phyloP scores from a whole-genome alignment of 768 basidiomycete genomes.

The Termitomyces sp. region DNA sequence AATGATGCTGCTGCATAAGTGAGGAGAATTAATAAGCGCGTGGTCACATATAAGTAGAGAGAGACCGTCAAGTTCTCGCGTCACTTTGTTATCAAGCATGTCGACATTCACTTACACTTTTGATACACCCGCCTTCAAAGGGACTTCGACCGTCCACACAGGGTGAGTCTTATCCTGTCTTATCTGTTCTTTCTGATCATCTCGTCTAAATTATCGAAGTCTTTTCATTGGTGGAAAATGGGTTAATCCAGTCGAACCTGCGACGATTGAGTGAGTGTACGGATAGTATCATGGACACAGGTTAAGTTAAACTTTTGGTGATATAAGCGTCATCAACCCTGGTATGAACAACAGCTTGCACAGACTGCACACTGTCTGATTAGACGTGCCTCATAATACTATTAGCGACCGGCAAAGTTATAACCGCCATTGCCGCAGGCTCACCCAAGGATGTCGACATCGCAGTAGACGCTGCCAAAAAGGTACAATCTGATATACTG shows the following conservation, averaged over 20 bases:
- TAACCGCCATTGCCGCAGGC: constrained; percentile 50
- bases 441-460: constrained; percentile 60
- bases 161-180: constrained; percentile 31
- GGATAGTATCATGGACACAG: background rate
- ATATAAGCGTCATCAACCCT: constrained; percentile 19
- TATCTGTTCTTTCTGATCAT: background rate
- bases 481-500: constrained; percentile 22
- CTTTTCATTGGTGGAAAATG: constrained; percentile 66
- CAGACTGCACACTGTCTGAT: constrained; percentile 24
- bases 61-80: too few relatives aligned
- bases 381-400: background rate
- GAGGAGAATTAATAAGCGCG: too few relatives aligned
- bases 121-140: constrained; percentile 53
- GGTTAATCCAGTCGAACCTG: constrained; percentile 41
- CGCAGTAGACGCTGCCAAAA: constrained; percentile 58
- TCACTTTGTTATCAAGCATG: constrained; percentile 21
- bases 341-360: constrained; percentile 13
- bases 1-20: too few relatives aligned
- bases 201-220: constrained; percentile 3
- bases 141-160: constrained; percentile 51
- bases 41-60: background rate
- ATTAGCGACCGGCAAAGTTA: constrained; percentile 60
- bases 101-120: constrained; percentile 45
- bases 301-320: too few relatives aligned
- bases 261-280: constrained; percentile 52